Evolutionary conservation across 2,329 filamentous ascomycete genomes (phyloP).

Genomic region (Fusarium pilosicola): DNA sequence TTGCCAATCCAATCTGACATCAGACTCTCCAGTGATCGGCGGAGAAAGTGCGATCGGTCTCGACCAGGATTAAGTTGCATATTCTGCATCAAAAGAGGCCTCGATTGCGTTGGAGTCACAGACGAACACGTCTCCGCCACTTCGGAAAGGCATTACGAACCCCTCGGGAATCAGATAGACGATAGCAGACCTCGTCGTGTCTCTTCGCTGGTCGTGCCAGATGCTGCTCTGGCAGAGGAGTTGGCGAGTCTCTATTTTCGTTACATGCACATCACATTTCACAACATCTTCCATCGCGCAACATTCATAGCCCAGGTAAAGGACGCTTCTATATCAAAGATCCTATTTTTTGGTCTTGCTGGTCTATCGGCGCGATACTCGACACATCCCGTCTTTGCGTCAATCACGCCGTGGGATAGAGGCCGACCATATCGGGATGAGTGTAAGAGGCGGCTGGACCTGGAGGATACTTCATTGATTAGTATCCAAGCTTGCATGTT

Average conservation of each 20-base stretch:
- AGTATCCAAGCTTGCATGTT: slow-evolving; percentile 10
- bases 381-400: not conserved
- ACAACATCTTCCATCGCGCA: slow-evolving; percentile 3
- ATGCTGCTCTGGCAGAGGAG: slow-evolving; percentile 2
- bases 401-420: slow-evolving; percentile 2
- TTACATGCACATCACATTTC: slow-evolving; percentile 5
- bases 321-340: not conserved
- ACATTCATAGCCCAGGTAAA: not conserved
- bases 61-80: not conserved
- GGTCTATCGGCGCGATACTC: not conserved
- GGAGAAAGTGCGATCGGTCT: slow-evolving; percentile 8
- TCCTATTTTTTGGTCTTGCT: not conserved
- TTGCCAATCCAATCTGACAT: not conserved
- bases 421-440: slow-evolving; percentile 3
- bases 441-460: not conserved
- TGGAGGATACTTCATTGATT: not conserved
- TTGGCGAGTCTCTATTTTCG: not conserved
- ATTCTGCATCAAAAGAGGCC: not conserved
- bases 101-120: not conserved
- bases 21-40: not conserved
- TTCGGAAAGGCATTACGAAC: not conserved
- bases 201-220: not conserved
- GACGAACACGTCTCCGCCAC: not conserved
- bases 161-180: not conserved
- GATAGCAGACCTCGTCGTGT: not conserved